Base-by-base conservation (phyloP, 805 yeast genomes). In the Cyberlindnera euphorbiae region DNA sequence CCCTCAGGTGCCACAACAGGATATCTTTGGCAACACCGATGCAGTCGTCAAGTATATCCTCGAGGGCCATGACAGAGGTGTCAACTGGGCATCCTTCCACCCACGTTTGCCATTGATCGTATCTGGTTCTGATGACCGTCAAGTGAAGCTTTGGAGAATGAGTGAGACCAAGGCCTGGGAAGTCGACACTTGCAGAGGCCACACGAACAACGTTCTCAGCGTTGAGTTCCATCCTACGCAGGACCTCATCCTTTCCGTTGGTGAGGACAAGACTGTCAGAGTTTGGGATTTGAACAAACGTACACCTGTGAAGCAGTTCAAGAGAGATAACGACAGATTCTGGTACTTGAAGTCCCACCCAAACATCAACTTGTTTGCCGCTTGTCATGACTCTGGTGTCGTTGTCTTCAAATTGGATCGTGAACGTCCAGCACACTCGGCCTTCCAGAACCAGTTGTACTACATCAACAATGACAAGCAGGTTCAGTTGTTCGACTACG, bases 31-130 rank as follows among this genome's bases (percentile, higher is more conserved):
- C 37, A 84, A 84, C 59, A 82, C 86, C 15, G 96, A 88, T 59
- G 96, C 96, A 27, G 79, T 87, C 41, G 97, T 90, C 40, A 93
- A 94, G 64, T 93, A 84, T 58, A 95, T 93, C 14, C 71, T 93
- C 42, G 97, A 94, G 60, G 99, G 98, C 34, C 99, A 93, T 60
- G 96, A 93, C 55, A 82, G 96, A 60, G 97, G 97, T 58, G 98
- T 93, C 54, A 90, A 93, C 59, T 93, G 95, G 95, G 97, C 97
- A 15, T 71, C 95, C 10, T 94, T 94, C 77, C 99, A 93, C 60
- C 98, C 98, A 30, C 87, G 90, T 17, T 71, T 88, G 58, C 97
- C 97, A 11, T 71, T 93, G 49, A 88, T 93, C 57, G 95, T 89
- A 14, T 86, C 96, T 13, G 95, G 90, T 53, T 94, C 94, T 60